Evolutionary conservation across 805 yeast genomes (phyloP), one percentile per base, ranked within the genome.

Genomic region (Candida koratica): DNA sequence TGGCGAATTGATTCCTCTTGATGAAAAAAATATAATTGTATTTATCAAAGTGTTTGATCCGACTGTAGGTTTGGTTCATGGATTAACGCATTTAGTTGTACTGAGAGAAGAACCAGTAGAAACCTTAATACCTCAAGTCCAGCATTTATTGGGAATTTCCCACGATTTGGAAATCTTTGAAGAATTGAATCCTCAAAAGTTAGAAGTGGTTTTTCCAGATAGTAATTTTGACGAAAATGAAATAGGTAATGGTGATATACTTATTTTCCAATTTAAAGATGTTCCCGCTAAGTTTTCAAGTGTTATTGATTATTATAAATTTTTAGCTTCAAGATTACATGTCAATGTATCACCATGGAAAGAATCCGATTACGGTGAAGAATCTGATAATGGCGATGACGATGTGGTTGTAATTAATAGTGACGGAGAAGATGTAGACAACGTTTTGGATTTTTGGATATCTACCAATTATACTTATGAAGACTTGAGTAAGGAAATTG

Each of bases 21-120:
- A 47, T 22, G 42, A 49, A 20, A 10, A 46, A 8, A 38, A 50
- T 28, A 53, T 58, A 5, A 45, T 61, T 44, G 34, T 61, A 7
- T 77, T 81, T 46, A 47, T 87, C 34, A 87, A 88, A 55, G 69
- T 70, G 43, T 87, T 82, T 58, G 89, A 87, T 50, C 70, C 68
- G 1, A 51, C 53, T 4, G 47, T 58, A 0, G 82, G 78, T 52
- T 54, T 65, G 4, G 53, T 86, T n/a, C 58, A 54, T n/a, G 95
- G 95, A 1, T 58, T 83, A 13, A 73, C 84, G 0, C 84, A 84
- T 48, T 53, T 69, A 3, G 57, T 68, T 13, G 77, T 83, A 1
- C 56, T 69, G 9, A 70, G 69, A 34, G 72, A 71, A 31, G 75
- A 71, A 14, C 49, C 55, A 1, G 55, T 81, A 5, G 60, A 63